These are phyloP conservation scores for Chlorella sp. DNA, from an alignment of 139 green algal species.

Conservation along the genomic window DNA sequence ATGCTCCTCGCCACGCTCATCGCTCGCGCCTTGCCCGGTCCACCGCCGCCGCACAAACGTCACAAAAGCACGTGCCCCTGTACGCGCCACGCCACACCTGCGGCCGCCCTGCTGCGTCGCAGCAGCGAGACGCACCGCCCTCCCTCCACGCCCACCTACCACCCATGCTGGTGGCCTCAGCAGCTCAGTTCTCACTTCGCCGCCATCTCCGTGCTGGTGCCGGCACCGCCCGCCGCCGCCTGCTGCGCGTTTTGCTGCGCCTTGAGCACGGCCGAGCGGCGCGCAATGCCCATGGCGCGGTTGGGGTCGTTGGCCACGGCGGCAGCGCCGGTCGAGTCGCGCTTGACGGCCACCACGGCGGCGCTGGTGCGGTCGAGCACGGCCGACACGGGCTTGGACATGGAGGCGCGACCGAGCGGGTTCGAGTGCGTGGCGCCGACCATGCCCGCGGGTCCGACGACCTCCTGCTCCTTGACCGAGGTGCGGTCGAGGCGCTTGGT, in stretches of 20 bases:
- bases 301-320: constrained; percentile 12
- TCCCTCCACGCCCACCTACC: no score
- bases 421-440: constrained; percentile 29
- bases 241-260: not conserved
- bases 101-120: no score
- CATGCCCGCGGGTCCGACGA: constrained; percentile 2
- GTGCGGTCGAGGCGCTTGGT: constrained; percentile 11
- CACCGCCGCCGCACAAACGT: no score
- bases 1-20: no score
- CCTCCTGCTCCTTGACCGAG: constrained; percentile 12
- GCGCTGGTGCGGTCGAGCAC: constrained; percentile 32
- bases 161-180: no score
- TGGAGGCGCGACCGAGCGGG: constrained; percentile 42
- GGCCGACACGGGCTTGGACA: constrained; percentile 26
- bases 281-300: constrained; percentile 23
- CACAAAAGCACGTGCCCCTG: no score
- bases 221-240: no score
- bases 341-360: constrained; percentile 31
- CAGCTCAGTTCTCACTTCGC: no score
- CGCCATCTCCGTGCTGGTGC: no score
- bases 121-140: no score
- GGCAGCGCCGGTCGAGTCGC: constrained; percentile 8
- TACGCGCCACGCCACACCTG: no score
- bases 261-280: constrained; percentile 3
- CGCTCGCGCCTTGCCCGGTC: no score